phyloP scores from a whole-genome alignment of 2,329 filamentous ascomycete species.

The Nemania sp. region DNA sequence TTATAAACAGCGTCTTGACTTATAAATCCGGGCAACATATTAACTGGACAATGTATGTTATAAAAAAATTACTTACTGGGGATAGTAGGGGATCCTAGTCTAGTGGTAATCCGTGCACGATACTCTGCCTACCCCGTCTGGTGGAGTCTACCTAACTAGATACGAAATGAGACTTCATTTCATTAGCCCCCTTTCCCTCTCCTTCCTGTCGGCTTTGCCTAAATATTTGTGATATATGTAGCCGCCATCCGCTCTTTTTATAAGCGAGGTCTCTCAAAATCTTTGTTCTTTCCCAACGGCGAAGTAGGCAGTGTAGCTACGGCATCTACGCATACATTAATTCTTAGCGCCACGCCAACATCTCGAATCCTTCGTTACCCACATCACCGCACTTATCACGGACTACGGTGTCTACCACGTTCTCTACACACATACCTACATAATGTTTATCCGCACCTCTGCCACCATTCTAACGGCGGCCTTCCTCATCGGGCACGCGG shows the following conservation, averaged over 20 bases:
- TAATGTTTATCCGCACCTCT: constrained; percentile 25
- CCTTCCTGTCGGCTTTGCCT: not conserved
- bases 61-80: not conserved
- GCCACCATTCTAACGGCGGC: constrained; percentile 33
- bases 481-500: constrained; percentile 49
- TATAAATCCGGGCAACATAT: no score
- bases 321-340: not conserved
- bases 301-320: not conserved
- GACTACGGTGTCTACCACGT: not conserved
- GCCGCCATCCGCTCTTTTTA: constrained; percentile 7
- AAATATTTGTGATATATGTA: not conserved
- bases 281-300: not conserved
- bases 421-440: constrained; percentile 7
- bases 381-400: not conserved
- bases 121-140: not conserved
- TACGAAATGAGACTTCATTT: constrained; percentile 11
- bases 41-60: no score
- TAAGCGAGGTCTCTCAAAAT: not conserved
- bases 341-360: not conserved
- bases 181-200: constrained; percentile 10
- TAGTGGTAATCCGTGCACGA: not conserved
- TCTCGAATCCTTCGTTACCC: not conserved
- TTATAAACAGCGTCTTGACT: no score
- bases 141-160: not conserved
- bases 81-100: not conserved